A percentile compares a stretch with the other conserved stretches of the same genome.
These are phyloP conservation scores for Aspergillus pseudoglaucus DNA, from an alignment of 2,329 filamentous ascomycete genomes.

Conservation along the genomic window DNA sequence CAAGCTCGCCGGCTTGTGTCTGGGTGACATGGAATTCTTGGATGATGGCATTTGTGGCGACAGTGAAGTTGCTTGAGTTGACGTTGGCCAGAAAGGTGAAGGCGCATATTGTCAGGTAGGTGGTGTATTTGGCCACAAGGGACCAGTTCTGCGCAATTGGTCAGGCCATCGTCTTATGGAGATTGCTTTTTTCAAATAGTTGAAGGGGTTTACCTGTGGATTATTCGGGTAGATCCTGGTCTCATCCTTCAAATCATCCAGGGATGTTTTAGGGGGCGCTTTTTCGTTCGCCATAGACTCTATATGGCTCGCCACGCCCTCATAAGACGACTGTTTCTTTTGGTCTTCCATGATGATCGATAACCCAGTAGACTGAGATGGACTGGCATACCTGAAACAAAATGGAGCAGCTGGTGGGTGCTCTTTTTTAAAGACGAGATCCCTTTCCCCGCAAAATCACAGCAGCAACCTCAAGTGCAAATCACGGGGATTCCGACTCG, in stretches of 20 bases:
- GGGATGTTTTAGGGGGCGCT: not conserved
- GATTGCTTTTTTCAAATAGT: not conserved
- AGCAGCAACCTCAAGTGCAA: not conserved
- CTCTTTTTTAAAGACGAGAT: not conserved
- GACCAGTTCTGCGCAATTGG: constrained; percentile 16
- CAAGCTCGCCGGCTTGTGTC: constrained; percentile 17
- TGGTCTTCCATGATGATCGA: too few relatives aligned
- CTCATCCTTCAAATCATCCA: not conserved
- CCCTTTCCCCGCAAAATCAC: not conserved
- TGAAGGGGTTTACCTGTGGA: constrained; percentile 10
- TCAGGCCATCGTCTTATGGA: not conserved
- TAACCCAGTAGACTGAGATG: too few relatives aligned
- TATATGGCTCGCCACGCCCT: not conserved
- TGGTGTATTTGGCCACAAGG: constrained; percentile 13
- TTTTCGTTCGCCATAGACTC: not conserved
- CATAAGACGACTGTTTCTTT: too few relatives aligned
- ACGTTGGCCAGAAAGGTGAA: constrained; percentile 37
- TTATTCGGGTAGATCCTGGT: constrained; percentile 8
- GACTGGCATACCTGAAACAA: not conserved
- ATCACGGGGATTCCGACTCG: not conserved
- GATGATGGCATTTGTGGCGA: constrained; percentile 26
- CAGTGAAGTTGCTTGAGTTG: constrained; percentile 34
- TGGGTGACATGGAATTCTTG: constrained; percentile 21
- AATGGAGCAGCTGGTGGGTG: not conserved
- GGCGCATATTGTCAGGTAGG: constrained; percentile 31